Evolutionary conservation across 805 yeast genomes (phyloP), one percentile per base, ranked within the genome.

Genomic region (Nakazawaea holstii): DNA sequence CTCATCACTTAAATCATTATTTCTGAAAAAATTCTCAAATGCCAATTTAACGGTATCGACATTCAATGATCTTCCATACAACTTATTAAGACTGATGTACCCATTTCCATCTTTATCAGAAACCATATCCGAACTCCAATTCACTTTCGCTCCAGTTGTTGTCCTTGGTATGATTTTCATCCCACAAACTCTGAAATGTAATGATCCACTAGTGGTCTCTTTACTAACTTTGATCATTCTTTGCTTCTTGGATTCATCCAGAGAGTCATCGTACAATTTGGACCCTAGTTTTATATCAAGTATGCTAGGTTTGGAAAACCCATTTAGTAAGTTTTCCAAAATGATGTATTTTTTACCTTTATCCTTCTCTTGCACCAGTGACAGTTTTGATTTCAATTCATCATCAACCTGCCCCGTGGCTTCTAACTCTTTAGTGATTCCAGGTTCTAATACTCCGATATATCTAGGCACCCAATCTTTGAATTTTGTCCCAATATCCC

Each of bases 211-310:
- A 0, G 98, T 92, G 1, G 98, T 92, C 0, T 67, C 49, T 1
- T 66, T 59, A 39, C 94, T 76, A 0, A 94, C 97, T 26, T 71
- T 64, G 28, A 64, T 67, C 57, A 92, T 65, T 37, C 98, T 62
- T 43, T 64, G 65, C 13, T 64, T 70, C 57, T 94, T 92, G 28
- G 80, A 96, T 0, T 54, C 59, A 2, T 76, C 52, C 1, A 87
- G 80, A 11, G 57, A 54, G 6, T 73, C 78, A 62, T 92, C 98
- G 55, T 84, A 80, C 33, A 92, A 65, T 8, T 73, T 59, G 6
- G 79, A 63, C 0, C 99, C 99, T 3, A 92, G 69, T 60, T 92
- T 92, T 41, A 92, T 77, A 61, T 92, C 99, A 52, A 92, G 57
- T 1, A 94, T 74, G 46, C 85, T 77, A 0, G 98, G 97, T 40